Evolutionary conservation across 2,329 filamentous ascomycete genomes (phyloP), one percentile per base, ranked within the genome.

Genomic region (Coniochaeta sp.): DNA sequence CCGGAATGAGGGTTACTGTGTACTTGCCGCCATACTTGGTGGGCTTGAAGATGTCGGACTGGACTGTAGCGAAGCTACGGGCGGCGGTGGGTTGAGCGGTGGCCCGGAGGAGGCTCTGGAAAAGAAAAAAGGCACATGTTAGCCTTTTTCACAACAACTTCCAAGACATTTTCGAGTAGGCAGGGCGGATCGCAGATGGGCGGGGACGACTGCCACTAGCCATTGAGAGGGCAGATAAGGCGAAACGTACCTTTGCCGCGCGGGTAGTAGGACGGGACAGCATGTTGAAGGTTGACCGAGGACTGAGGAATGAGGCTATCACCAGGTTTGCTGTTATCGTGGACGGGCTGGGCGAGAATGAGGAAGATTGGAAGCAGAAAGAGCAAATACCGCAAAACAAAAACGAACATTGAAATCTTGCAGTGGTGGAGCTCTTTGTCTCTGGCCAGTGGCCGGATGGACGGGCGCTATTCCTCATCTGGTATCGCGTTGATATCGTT

Each of bases 21-120:
- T 97, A 99, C 79, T 97, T 99, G 77, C 92, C 90, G 71, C 94
- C 94, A 73, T 91, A 97, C 82, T 97, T 94, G 77, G 92, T 91
- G 63, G 91, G 91, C 83, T 96, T 96, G 83, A 97, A 96, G 75
- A 97, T 92, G 74, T 97, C 94, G 70, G 87, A 87, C 74, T 91
- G 84, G 63, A 96, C 79, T 58, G 89, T 95, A 63, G 90, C 89
- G 70, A 91, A 85, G 63, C 75, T 73, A 68, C 79, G 78, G 54
- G 73, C 68, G 59, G 67, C 65, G 57, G 67, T 61, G 71, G 70
- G 73, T 59, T 70, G 70, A 63, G 69, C 64, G 59, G 75, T 73
- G 57, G 73, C 70, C 59, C 67, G 67, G 67, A 76, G 73, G 62
- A 82, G 71, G 71, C 77, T 72, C 78, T 82, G 60, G n/a, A 13